These are phyloP conservation scores for Friedmanniomyces simplex DNA, from an alignment of 495 filamentous ascomycete genomes.

Conservation along the genomic window DNA sequence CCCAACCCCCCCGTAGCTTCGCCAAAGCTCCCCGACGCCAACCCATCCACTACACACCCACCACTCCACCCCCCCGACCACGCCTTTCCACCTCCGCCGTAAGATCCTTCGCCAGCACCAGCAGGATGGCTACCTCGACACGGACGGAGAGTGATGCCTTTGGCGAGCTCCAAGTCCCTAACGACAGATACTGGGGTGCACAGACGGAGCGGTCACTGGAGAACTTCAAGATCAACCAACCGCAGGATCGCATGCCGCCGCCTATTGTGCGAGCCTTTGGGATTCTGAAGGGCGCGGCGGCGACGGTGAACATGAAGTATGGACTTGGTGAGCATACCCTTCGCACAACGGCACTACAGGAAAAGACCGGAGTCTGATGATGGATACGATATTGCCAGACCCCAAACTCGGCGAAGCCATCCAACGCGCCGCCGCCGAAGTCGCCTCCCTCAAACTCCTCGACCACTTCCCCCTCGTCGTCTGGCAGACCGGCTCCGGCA, in stretches of 20 bases:
- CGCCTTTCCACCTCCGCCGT: background rate
- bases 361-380: too few relatives aligned
- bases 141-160: conserved; percentile 94
- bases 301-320: conserved; percentile 88
- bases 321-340: conserved; percentile 64
- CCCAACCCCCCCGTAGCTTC: background rate
- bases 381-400: conserved; percentile 39
- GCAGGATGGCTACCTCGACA: conserved; percentile 34
- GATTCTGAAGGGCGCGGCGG: conserved; percentile 93
- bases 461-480: conserved; percentile 98
- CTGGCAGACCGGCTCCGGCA: conserved; percentile 98
- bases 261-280: conserved; percentile 88
- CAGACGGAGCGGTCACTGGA: conserved; percentile 94
- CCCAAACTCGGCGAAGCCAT: conserved; percentile 88
- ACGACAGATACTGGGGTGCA: conserved; percentile 97
- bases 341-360: background rate
- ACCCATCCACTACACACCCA: background rate
- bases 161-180: conserved; percentile 81
- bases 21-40: background rate
- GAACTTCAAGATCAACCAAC: conserved; percentile 99
- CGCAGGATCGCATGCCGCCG: conserved; percentile 95
- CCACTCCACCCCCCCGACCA: background rate
- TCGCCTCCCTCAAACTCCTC: conserved; percentile 83
- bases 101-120: conserved; percentile 18
- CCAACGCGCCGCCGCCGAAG: conserved; percentile 85